A percentile compares a stretch with the other conserved stretches of the same genome.
These are phyloP conservation scores for Tanacetum coccineum DNA, from an alignment of 129 eudicot species.

Conservation along the genomic window DNA sequence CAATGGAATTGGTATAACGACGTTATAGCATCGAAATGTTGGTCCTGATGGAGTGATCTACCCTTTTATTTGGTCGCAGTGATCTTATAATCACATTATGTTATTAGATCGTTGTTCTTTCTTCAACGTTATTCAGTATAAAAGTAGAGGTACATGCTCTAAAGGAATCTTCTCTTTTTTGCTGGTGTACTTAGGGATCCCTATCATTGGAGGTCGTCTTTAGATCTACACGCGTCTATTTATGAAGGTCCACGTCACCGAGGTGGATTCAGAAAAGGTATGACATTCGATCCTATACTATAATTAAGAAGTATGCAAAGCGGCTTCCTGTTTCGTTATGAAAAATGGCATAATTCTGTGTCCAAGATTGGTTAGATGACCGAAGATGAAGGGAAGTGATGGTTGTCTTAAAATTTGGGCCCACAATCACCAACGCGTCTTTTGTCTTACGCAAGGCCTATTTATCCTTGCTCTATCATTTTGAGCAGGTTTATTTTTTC, in stretches of 20 bases:
- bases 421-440: conserved; percentile 66
- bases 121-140: no score
- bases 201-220: conserved; percentile 65
- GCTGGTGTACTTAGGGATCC: conserved; percentile 46
- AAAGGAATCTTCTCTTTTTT: not conserved
- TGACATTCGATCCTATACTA: conserved; percentile 11
- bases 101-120: no score
- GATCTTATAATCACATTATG: no score
- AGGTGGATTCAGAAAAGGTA: conserved; percentile 91
- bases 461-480: conserved; percentile 75
- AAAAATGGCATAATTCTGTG: not conserved
- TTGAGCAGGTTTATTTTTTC: conserved; percentile 88
- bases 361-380: conserved; percentile 65
- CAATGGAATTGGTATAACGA: not conserved
- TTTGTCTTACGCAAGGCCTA: conserved; percentile 65
- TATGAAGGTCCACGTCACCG: conserved; percentile 88
- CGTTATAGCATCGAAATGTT: not conserved
- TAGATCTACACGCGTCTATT: conserved; percentile 83
- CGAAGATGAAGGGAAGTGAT: conserved; percentile 83
- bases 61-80: not conserved
- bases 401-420: conserved; percentile 51
- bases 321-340: not conserved
- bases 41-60: not conserved
- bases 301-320: not conserved
- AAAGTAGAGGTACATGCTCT: not conserved